phyloP scores from a whole-genome alignment of 306 rosid genomes.

The Fragaria iinumae region DNA sequence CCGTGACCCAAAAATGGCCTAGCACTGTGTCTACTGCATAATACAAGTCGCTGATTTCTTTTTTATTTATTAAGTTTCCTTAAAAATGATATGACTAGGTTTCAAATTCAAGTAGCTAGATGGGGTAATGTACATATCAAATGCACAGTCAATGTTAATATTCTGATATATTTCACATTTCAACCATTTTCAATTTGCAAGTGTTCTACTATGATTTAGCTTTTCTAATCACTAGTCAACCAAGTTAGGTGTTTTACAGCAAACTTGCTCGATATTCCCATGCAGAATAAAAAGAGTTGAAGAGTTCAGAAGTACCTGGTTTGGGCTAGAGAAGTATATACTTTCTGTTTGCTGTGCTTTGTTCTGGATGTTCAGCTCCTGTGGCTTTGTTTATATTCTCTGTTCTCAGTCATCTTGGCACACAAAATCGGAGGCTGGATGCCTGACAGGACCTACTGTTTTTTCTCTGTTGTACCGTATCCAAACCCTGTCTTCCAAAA shows the following conservation, averaged over 20 bases:
- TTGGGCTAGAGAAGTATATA: conserved; percentile 1
- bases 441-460: not conserved
- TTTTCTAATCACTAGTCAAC: conserved; percentile 3
- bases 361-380: not conserved
- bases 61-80: not conserved
- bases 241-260: conserved; percentile 11
- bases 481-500: not conserved
- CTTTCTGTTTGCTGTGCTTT: not conserved
- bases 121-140: not conserved
- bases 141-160: not conserved
- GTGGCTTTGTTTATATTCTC: conserved; percentile 9
- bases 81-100: not conserved
- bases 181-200: not conserved
- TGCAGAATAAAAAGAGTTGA: not conserved
- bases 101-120: not conserved
- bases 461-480: not conserved
- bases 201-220: not conserved
- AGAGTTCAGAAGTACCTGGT: not conserved
- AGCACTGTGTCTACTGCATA: conserved; percentile 32
- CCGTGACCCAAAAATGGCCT: conserved; percentile 42
- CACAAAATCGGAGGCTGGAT: not conserved
- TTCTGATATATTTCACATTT: not conserved
- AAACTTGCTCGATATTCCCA: not conserved
- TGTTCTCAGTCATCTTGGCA: not conserved
- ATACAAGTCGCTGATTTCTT: conserved; percentile 28